These are phyloP conservation scores for Fusarium sp. DNA, from an alignment of 2,329 filamentous ascomycete genomes.

Conservation along the genomic window DNA sequence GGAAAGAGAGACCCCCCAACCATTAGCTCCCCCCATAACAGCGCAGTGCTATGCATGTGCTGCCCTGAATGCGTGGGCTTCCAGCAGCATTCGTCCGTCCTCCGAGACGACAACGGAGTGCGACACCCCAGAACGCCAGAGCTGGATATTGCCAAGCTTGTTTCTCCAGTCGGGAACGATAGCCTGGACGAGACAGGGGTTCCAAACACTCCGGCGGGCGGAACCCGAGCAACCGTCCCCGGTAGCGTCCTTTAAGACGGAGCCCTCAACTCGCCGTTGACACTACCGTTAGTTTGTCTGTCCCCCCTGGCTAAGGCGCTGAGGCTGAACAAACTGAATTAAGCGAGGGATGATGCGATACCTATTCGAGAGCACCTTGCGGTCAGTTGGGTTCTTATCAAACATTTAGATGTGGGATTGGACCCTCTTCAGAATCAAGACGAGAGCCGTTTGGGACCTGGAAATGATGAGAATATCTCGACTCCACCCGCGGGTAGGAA, in stretches of 20 bases:
- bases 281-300: slow-evolving; percentile 8
- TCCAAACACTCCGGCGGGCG: slow-evolving; percentile 21
- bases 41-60: background rate
- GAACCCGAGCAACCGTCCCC: slow-evolving; percentile 17
- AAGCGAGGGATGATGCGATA: background rate
- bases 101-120: background rate
- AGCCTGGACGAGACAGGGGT: slow-evolving; percentile 8
- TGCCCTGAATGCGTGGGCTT: background rate
- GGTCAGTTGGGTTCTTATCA: background rate
- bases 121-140: background rate
- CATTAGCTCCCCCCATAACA: background rate
- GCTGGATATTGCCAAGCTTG: background rate
- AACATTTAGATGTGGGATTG: background rate
- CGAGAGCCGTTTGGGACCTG: background rate
- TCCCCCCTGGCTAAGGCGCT: slow-evolving; percentile 11
- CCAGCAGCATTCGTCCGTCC: background rate
- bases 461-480: background rate
- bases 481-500: background rate
- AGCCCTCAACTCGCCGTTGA: background rate
- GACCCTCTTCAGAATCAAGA: background rate
- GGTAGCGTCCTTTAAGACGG: background rate
- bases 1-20: background rate
- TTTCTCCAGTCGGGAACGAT: background rate
- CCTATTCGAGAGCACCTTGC: background rate
- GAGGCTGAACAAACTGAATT: slow-evolving; percentile 1